Conservation (phyloP, 2,329 filamentous ascomycete genomes). For the Aspergillus carbonarius region DNA sequence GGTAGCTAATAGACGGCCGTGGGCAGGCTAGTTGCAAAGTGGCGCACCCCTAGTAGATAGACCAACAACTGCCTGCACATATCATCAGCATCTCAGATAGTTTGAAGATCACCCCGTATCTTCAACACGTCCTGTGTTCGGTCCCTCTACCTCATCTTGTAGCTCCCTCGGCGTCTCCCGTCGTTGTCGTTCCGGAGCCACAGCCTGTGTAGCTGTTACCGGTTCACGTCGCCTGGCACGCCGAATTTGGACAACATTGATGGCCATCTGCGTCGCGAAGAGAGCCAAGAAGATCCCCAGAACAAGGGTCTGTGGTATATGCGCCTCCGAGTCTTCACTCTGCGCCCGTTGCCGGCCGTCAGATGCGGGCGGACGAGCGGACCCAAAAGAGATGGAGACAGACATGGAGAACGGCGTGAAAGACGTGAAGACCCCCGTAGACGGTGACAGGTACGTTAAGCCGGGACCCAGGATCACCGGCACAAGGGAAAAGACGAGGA, state of each 20-base stretch:
- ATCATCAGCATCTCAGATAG: neutral
- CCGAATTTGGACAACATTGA: slow-evolving; percentile 30
- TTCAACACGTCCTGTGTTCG: neutral
- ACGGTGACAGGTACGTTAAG: slow-evolving; percentile 19
- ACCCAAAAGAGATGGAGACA: slow-evolving; percentile 35
- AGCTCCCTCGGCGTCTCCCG: slow-evolving; percentile 5
- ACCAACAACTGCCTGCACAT: neutral
- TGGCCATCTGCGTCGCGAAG: slow-evolving; percentile 30
- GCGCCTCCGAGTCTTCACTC: slow-evolving; percentile 17
- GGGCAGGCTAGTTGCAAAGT: no score
- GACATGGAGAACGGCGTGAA: slow-evolving; percentile 39
- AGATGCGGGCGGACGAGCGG: slow-evolving; percentile 11
- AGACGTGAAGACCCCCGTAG: slow-evolving; percentile 31
- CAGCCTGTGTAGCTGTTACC: slow-evolving; percentile 1
- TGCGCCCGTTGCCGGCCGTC: slow-evolving; percentile 5
- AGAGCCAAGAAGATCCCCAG: slow-evolving; percentile 32
- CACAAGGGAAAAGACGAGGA: slow-evolving; percentile 35
- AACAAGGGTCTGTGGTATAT: slow-evolving; percentile 34
- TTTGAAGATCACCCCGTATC: neutral
- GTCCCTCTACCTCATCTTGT: slow-evolving; percentile 16
- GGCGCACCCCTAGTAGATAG: no score
- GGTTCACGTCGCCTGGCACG: slow-evolving; percentile 22
- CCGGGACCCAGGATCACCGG: slow-evolving; percentile 28
- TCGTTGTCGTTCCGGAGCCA: neutral
- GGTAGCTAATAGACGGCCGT: no score